phyloP scores from a whole-genome alignment of 208 protist species.

The Trypanosoma theileri region DNA sequence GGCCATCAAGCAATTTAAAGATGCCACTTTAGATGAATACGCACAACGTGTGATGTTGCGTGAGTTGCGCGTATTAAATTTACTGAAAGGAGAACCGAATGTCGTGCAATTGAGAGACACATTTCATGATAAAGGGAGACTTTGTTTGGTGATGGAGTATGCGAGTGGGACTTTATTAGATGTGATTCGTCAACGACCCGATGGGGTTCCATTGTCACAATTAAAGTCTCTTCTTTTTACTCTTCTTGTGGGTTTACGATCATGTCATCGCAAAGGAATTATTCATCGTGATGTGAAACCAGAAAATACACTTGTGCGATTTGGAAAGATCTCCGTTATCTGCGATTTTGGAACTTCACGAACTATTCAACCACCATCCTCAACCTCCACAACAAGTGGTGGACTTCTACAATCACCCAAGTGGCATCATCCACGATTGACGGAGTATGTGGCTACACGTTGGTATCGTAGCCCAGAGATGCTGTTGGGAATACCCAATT shows the following conservation, averaged over 20 bases:
- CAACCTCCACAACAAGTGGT: slow-evolving; percentile 10
- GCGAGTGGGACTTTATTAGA: slow-evolving; percentile 88
- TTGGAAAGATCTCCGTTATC: slow-evolving; percentile 59
- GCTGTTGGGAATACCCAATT: slow-evolving; percentile 78
- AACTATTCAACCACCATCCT: slow-evolving; percentile 20
- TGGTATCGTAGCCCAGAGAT: slow-evolving; percentile 94
- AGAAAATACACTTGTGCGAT: slow-evolving; percentile 85
- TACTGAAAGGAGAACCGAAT: slow-evolving; percentile 86
- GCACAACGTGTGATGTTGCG: slow-evolving; percentile 89
- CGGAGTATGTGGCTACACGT: slow-evolving; percentile 91
- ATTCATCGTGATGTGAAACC: slow-evolving; percentile 93
- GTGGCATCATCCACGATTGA: slow-evolving; percentile 36
- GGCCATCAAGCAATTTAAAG: slow-evolving; percentile 96
- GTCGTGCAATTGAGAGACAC: slow-evolving; percentile 90
- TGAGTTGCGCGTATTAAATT: slow-evolving; percentile 90
- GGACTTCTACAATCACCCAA: slow-evolving; percentile 7
- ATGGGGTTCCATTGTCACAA: slow-evolving; percentile 51
- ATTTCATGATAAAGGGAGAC: slow-evolving; percentile 79
- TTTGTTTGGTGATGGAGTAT: slow-evolving; percentile 96
- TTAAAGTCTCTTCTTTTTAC: slow-evolving; percentile 84
- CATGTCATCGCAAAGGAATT: slow-evolving; percentile 89
- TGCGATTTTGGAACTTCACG: slow-evolving; percentile 92
- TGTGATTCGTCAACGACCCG: slow-evolving; percentile 60
- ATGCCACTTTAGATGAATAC: slow-evolving; percentile 83
- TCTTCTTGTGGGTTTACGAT: slow-evolving; percentile 84